phyloP scores from a whole-genome alignment of 2,329 filamentous ascomycete species.

The Arthrobotrys conoides region DNA sequence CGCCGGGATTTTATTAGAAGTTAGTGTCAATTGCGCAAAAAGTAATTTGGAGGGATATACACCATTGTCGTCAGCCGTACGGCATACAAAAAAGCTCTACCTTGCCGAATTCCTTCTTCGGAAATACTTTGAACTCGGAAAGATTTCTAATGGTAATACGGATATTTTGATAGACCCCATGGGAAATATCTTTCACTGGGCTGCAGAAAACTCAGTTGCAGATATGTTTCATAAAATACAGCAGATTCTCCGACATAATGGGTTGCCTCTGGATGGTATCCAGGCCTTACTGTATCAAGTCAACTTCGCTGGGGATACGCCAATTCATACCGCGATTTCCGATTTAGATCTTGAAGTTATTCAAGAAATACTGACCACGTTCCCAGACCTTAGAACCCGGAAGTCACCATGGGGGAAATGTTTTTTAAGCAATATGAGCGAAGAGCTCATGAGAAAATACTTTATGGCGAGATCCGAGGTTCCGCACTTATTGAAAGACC shows the following conservation, averaged over 20 bases:
- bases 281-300: not conserved
- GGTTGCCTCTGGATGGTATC: not conserved
- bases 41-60: too few species aligned
- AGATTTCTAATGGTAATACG: not conserved
- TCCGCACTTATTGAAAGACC: not conserved
- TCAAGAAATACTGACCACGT: not conserved
- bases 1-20: conserved; percentile 17
- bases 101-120: conserved; percentile 24
- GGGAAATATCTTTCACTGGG: not conserved
- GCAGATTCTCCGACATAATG: not conserved
- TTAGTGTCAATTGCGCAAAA: conserved; percentile 25
- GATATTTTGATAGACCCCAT: not conserved
- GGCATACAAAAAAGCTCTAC: not conserved
- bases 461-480: too few species aligned
- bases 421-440: not conserved
- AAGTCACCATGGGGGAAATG: not conserved
- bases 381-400: not conserved
- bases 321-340: not conserved
- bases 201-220: not conserved
- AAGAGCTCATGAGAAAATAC: too few species aligned
- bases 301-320: not conserved
- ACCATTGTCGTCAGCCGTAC: conserved; percentile 1
- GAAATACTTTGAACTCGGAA: conserved; percentile 8
- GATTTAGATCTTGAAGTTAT: not conserved
- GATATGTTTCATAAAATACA: not conserved